Percentiles rank a stretch among this genome's conserved stretches.
These are phyloP conservation scores for Paecilomyces dactylethromorphus DNA, from an alignment of 2,329 filamentous ascomycete genomes.

Conservation along the genomic window DNA sequence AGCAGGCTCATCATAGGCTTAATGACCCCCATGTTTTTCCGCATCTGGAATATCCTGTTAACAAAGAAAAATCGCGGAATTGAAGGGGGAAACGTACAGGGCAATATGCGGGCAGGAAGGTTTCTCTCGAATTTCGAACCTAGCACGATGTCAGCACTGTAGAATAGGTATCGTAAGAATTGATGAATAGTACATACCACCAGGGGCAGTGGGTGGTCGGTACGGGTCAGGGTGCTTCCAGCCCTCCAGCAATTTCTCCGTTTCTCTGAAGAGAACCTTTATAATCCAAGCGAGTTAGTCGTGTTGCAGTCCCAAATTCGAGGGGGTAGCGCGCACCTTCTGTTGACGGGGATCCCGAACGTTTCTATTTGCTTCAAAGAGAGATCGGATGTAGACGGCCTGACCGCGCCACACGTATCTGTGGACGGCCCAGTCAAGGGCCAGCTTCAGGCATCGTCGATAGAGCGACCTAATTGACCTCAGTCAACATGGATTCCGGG, in stretches of 20 bases:
- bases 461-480: constrained; percentile 61
- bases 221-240: constrained; percentile 99
- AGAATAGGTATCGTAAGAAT: background rate
- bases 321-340: constrained; percentile 50
- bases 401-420: constrained; percentile 91
- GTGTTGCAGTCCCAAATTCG: background rate
- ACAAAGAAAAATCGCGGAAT: background rate
- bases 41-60: background rate
- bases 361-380: constrained; percentile 90
- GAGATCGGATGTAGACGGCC: constrained; percentile 86
- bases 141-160: constrained; percentile 28
- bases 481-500: background rate
- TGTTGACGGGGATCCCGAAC: constrained; percentile 79
- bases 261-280: constrained; percentile 77
- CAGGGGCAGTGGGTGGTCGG: constrained; percentile 78
- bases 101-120: constrained; percentile 68
- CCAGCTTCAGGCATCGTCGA: constrained; percentile 83
- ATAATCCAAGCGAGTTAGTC: background rate
- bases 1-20: background rate
- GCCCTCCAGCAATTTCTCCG: constrained; percentile 77
- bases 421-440: constrained; percentile 93
- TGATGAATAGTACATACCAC: constrained; percentile 55
- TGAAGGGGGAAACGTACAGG: constrained; percentile 51
- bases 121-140: constrained; percentile 97
- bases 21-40: background rate